phyloP scores from a whole-genome alignment of 169 alveolate species.

The Amoebophrya sp. region DNA sequence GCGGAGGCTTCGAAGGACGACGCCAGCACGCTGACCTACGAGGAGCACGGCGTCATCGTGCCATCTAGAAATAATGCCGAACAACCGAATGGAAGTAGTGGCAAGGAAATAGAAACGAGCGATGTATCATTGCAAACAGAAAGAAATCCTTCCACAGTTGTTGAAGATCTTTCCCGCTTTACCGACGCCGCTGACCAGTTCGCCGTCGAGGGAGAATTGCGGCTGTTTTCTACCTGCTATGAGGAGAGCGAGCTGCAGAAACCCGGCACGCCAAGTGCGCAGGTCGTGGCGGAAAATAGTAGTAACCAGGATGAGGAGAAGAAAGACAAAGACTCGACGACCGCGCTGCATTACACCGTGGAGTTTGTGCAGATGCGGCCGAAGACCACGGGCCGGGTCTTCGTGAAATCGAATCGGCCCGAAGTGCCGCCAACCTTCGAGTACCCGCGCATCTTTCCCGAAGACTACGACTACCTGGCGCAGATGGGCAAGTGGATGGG shows the following conservation, averaged over 20 bases:
- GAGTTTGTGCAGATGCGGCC: neutral
- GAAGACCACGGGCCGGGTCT: neutral
- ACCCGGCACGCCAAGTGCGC: no score
- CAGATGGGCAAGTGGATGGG: no score
- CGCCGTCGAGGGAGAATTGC: neutral
- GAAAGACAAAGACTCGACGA: no score
- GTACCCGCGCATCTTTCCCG: neutral
- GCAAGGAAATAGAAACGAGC: no score
- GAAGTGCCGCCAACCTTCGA: neutral
- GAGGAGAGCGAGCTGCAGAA: neutral
- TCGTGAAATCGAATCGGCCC: neutral
- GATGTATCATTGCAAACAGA: no score
- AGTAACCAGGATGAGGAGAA: no score
- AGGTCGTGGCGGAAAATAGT: no score
- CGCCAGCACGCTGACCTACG: neutral
- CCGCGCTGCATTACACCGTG: neutral
- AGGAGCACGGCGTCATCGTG: neutral
- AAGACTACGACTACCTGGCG: neutral
- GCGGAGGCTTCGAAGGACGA: neutral
- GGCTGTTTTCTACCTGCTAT: neutral
- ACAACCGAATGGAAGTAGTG: no score
- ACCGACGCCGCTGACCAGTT: neutral
- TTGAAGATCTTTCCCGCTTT: neutral
- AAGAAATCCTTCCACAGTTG: no score
- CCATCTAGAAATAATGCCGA: no score